These are phyloP conservation scores for Dothidotthia symphoricarpi DNA, from an alignment of 2,329 filamentous ascomycete genomes.

Conservation along the genomic window DNA sequence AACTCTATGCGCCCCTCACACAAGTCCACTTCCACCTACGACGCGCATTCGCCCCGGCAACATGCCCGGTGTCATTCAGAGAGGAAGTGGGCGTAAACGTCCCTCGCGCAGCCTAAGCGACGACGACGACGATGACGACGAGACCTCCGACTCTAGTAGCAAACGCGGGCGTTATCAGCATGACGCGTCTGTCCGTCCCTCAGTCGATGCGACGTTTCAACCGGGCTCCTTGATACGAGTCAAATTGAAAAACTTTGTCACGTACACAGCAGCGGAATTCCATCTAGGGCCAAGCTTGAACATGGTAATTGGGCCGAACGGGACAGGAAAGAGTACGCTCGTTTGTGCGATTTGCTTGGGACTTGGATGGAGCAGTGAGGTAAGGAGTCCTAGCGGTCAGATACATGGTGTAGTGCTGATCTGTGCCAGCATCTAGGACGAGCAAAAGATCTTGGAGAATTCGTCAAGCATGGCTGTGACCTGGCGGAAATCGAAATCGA, in stretches of 20 bases:
- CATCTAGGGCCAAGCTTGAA: conserved; percentile 88
- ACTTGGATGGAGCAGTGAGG: conserved; percentile 65
- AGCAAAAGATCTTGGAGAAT: conserved; percentile 80
- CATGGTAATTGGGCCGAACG: conserved; percentile 99
- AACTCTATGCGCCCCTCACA: conserved; percentile 1
- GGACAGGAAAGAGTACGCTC: conserved; percentile 94
- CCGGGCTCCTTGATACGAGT: conserved; percentile 88
- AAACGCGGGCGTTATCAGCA: conserved; percentile 34
- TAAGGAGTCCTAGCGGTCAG: too few relatives aligned
- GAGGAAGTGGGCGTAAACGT: conserved; percentile 23
- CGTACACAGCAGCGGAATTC: conserved; percentile 90
- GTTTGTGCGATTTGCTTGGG: conserved; percentile 96
- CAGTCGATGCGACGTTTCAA: conserved; percentile 33
- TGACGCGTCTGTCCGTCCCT: conserved; percentile 30
- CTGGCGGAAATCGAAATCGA: conserved; percentile 88
- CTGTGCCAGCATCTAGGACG: conserved; percentile 68
- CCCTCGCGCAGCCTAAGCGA: conserved; percentile 18
- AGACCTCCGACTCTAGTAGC: conserved; percentile 24
- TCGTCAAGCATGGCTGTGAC: conserved; percentile 83
- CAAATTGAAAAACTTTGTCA: conserved; percentile 85
- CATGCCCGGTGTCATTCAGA: conserved; percentile 29
- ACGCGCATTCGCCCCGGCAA: conserved; percentile 4
- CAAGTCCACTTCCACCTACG: conserved; percentile 1
- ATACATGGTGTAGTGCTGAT: too few relatives aligned
- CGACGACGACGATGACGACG: conserved; percentile 17